Base-by-base conservation (phyloP, 495 filamentous ascomycete genomes). In the Penicillium odoratum region DNA sequence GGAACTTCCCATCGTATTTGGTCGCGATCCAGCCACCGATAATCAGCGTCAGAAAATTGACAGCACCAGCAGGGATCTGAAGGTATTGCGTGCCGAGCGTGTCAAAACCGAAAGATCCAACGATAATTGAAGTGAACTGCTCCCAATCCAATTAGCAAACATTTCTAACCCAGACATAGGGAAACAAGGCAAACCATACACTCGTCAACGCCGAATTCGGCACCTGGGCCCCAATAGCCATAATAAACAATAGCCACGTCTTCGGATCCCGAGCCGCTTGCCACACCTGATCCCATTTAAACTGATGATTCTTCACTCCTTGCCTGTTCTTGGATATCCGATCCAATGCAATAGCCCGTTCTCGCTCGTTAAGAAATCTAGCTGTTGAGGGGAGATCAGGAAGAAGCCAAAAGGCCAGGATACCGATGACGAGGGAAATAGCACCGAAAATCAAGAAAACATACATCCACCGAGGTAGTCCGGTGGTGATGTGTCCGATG, bases 41-140 rank as follows among this genome's bases (percentile, higher is more conserved):
- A 11, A 79, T 44, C 2, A 71, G 66, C 11, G 75, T 66, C 7
- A 75, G 51, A 48, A 74, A 75, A 4, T 78, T 70, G 8, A 75
- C 74, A 1, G 74, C 76, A 9, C 74, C 72, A n/a, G 72, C 72
- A 8, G 74, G 72, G 53, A 84, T 83, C 52, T 83, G 80, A 4
- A 81, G 67, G 48, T 80, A 84, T 57, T 83, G 81, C 0, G 79
- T 81, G n/a, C 78, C 72, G 15, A 84, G 75, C 0, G 78, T 79
- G 29, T 77, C 73, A 62, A 85, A 81, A 8, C 81, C 82, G 55
- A 85, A 83, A 13, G 73, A 74, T 46, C 74, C 68, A 31, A 83
- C 68, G 43, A 82, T 76, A 16, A 83, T 78, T 0, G 75, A 78
- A 3, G 70, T 70, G 56, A 80, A 80, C 70, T 74, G 16, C 5